Percentiles rank a stretch among this genome's conserved stretches.
Evolutionary conservation across 495 filamentous ascomycete genomes (phyloP).

Genomic region (Podospora didyma): DNA sequence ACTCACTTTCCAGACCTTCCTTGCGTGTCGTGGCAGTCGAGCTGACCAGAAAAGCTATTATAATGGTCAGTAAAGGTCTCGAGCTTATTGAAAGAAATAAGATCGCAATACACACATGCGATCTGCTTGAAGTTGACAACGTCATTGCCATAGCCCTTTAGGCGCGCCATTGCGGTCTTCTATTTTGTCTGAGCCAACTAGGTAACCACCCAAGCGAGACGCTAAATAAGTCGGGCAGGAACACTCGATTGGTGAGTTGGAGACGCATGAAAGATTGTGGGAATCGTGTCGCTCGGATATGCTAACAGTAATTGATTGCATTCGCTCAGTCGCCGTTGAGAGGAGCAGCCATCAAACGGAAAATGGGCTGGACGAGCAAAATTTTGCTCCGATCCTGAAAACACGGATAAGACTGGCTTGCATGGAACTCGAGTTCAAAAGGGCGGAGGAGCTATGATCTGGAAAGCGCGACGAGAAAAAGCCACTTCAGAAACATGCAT

Average conservation of each 20-base stretch:
- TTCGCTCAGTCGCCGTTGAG: no score
- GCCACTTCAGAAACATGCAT: background rate
- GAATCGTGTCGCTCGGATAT: background rate
- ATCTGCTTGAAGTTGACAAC: conserved; percentile 23
- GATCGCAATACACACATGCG: conserved; percentile 17
- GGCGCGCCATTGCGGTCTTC: conserved; percentile 14
- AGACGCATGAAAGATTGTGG: background rate
- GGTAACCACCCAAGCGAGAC: no score
- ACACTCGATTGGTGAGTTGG: background rate
- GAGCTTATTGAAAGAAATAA: no score
- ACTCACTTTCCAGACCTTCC: conserved; percentile 33
- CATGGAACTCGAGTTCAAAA: no score
- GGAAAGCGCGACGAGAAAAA: no score
- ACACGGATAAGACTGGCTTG: no score
- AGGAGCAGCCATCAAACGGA: no score
- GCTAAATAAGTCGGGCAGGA: background rate
- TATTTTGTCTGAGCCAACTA: background rate
- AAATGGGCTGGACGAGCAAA: no score
- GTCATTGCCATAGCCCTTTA: conserved; percentile 8
- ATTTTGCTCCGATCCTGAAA: no score
- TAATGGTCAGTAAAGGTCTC: background rate
- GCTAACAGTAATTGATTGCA: no score
- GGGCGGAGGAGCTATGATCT: no score
- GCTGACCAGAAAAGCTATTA: conserved; percentile 6
- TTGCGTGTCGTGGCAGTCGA: conserved; percentile 15